Base-by-base conservation (phyloP, 345 rosid genomes). In the Excoecaria cochinchinensis region DNA sequence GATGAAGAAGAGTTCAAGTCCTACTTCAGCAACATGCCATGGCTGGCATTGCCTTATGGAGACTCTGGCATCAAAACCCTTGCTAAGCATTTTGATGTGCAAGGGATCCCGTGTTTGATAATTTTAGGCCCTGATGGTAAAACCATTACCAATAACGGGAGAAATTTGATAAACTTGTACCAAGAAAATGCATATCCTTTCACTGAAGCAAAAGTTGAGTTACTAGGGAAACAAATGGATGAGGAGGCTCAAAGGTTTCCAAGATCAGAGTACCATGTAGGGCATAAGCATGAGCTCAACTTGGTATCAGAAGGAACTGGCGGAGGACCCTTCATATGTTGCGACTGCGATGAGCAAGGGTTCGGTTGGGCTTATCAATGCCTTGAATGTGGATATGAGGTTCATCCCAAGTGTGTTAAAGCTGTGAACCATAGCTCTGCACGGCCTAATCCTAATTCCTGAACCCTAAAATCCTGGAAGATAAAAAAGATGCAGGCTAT, bases 331-430 rank as follows among this genome's bases (percentile, higher is more conserved):
- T 89, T 78, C 55, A 89, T 89, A 60, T 89, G 93, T 55, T 89
- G 93, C 42, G 85, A 83, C 47, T 87, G 93, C 39, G 87, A 87
- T 11, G 93, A 89, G 59, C 93, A 89, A 64, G 93, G 91, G 12
- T 80, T 71, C 1, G 87, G 88, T 17, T 89, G 93, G 93, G 91
- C 88, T 50, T 89, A 89, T 78, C 91, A 85, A 69, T 87, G 93
- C 56, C 76, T 89, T 24, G 89, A 85, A 61, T 89, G 93, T 65
- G 93, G 93, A 11, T 89, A 87, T n/a, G 91, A 89, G 84, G 86
- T 89, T 70, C 93, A 89, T 66, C 81, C 91, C 36, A 87, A 74
- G 84, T 89, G 91, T 59, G 82, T 89, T 0, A 76, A 82, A 68
- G 72, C 84, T 10, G 81, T 69, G 59, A 71, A 61, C 38, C 38